Conservation (phyloP, 1,139 yeast genomes). For the Debaryomyces psychrophilus region DNA sequence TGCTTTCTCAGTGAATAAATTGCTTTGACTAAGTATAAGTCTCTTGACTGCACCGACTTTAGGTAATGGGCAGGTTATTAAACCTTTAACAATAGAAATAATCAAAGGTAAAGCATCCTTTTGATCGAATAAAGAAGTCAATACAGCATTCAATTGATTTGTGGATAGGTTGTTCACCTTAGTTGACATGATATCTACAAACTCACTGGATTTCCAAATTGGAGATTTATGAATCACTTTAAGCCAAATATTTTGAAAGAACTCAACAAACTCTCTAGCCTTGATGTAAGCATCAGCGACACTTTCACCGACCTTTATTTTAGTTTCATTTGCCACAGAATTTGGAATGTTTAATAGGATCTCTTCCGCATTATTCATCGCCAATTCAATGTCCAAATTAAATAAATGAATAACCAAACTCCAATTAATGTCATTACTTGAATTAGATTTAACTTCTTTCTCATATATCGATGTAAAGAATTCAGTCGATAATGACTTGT, state of each 20-base stretch:
- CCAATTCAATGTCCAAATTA: conserved; percentile 54
- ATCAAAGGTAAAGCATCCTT: conserved; percentile 27
- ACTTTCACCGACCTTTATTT: conserved; percentile 34
- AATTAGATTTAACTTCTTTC: conserved; percentile 26
- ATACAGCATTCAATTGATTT: conserved; percentile 40
- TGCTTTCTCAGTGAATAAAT: conserved; percentile 17
- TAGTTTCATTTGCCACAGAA: conserved; percentile 11
- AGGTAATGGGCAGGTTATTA: conserved; percentile 26
- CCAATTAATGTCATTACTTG: conserved; percentile 39
- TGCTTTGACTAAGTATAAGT: conserved; percentile 15
- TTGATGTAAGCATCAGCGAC: conserved; percentile 52
- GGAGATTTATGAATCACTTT: conserved; percentile 27
- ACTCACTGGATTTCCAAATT: conserved; percentile 31
- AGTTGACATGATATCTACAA: conserved; percentile 41
- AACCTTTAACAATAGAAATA: conserved; percentile 45
- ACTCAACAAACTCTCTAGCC: conserved; percentile 61
- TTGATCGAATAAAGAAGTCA: conserved; percentile 15
- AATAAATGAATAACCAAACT: conserved; percentile 45
- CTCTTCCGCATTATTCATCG: conserved; percentile 39
- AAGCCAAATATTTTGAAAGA: conserved; percentile 52
- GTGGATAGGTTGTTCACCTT: conserved; percentile 48
- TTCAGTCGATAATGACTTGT: conserved; percentile 51
- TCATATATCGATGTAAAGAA: conserved; percentile 44
- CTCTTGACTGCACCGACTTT: conserved; percentile 25
- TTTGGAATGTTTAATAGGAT: conserved; percentile 24